phyloP scores from a whole-genome alignment of 1,284 basidiomycete species.

The Chiua sp. region DNA sequence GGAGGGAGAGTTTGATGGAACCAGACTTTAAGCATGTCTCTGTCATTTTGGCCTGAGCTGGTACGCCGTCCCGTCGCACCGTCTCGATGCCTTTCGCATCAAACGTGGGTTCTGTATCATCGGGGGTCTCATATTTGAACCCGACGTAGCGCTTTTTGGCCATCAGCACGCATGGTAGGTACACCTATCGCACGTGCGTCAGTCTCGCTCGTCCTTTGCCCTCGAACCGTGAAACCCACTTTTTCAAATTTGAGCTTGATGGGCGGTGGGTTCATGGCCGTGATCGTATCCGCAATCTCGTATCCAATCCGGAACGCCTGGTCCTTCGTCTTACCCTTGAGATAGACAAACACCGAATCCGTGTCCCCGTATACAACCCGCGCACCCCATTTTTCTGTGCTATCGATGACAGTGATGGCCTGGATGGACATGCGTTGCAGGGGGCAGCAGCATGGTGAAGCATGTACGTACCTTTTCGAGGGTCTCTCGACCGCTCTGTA shows the following conservation, averaged over 20 bases:
- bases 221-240: constrained; percentile 45
- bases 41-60: constrained; percentile 89
- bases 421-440: constrained; percentile 34
- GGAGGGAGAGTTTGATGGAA: not conserved
- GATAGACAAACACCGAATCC: constrained; percentile 91
- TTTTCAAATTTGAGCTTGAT: constrained; percentile 99
- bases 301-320: constrained; percentile 94
- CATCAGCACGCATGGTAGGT: constrained; percentile 91
- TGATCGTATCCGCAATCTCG: constrained; percentile 90
- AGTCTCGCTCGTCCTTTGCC: not conserved
- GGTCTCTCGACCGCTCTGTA: constrained; percentile 95
- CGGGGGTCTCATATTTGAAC: constrained; percentile 89
- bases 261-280: constrained; percentile 86
- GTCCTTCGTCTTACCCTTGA: constrained; percentile 89
- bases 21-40: constrained; percentile 84
- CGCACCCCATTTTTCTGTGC: constrained; percentile 85
- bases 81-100: constrained; percentile 99
- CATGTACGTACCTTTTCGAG: constrained; percentile 77
- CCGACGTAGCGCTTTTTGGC: constrained; percentile 99
- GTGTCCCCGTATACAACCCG: constrained; percentile 98
- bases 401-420: constrained; percentile 87
- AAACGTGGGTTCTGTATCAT: constrained; percentile 82
- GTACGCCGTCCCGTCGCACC: constrained; percentile 89
- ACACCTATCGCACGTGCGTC: constrained; percentile 62
- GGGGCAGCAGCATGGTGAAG: not conserved